Conservation (phyloP, 352 stramenopile genomes). For the Pythium coloratum region DNA sequence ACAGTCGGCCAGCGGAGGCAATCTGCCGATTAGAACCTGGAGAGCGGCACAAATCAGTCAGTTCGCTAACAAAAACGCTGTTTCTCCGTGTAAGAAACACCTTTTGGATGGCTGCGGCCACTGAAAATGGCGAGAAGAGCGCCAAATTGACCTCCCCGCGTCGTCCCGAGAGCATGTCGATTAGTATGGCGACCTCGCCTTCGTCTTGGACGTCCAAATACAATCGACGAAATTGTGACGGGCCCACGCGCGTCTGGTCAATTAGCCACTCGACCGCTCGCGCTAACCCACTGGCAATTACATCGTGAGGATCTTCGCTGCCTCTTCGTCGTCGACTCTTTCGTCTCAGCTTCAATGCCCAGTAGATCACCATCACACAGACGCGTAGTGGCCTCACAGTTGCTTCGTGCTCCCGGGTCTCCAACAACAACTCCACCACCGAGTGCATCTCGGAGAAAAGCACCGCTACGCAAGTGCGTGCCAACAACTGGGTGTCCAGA, state of each 20-base stretch:
- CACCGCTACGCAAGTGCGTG: neutral
- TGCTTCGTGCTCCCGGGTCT: neutral
- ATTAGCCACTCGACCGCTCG: constrained; percentile 14
- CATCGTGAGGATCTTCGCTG: neutral
- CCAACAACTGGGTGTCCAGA: neutral
- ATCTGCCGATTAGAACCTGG: neutral
- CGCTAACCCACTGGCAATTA: neutral
- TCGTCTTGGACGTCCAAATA: constrained; percentile 17
- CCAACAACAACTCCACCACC: neutral
- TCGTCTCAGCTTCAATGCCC: constrained; percentile 1
- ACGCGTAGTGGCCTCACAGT: neutral
- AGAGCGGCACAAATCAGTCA: neutral
- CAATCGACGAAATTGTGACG: constrained; percentile 5
- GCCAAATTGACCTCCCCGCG: neutral
- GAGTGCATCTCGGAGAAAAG: constrained; percentile 7
- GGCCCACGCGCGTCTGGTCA: constrained; percentile 13
- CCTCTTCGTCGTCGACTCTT: neutral
- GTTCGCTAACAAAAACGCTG: neutral
- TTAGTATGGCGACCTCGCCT: constrained; percentile 7
- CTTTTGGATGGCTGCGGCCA: constrained; percentile 14
- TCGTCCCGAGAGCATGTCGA: constrained; percentile 6
- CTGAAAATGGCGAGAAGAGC: constrained; percentile 15
- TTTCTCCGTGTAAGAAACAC: neutral
- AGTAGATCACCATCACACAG: neutral
- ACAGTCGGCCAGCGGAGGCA: neutral